Base-by-base conservation (phyloP, 139 green algal species). In the Raphidocelis subcapitata region DNA sequence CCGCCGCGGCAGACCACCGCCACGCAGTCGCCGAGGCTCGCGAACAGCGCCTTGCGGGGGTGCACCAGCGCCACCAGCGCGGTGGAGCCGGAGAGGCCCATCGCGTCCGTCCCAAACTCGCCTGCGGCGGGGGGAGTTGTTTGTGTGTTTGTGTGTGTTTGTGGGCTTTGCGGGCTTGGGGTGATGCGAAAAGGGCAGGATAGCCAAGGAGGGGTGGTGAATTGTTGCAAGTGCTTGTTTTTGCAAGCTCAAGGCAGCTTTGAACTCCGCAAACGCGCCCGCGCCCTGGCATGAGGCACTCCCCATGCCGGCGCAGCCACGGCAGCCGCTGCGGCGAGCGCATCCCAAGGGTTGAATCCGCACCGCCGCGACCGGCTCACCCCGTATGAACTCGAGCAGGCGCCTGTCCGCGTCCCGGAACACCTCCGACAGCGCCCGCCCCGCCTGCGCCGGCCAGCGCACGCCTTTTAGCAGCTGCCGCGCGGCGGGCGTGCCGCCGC, bases 381-480 rank as follows among this genome's bases (percentile, higher is more conserved):
- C 74, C 33, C 64, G 18, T 36, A 90, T 52, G 69, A 86, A 62
- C 14, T 59, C 16, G 28, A 90, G 66, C 29, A 90, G 68, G 28
- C 81, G n/a, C 23, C 67, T 64, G 65, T 90, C 85, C 23, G 73
- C 82, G 3, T 70, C 60, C 29, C 84, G 59, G 20, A 87, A 87
- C 2, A 67, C 47, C 3, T 55, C 57, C 1, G 41, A 52, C 59
- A 69, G 55, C 29, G 49, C 54, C 47, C 52, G 60, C 23, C 63
- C 46, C 26, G 55, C 55, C 31, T 26, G 21, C 15, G 24, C 63
- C 3, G 67, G 36, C 2, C 36, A 32, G 3, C 23, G 29, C 12
- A 74, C 67, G 32, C 55, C 67, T 18, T 56, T 56, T 5, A 55
- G 67, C 3, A 74, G 28, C 24, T 35, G 55, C 35, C 55, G 54